Evolutionary conservation across 2,329 filamentous ascomycete genomes (phyloP), one percentile per base, ranked within the genome.

Genomic region (Thelonectria discophora): DNA sequence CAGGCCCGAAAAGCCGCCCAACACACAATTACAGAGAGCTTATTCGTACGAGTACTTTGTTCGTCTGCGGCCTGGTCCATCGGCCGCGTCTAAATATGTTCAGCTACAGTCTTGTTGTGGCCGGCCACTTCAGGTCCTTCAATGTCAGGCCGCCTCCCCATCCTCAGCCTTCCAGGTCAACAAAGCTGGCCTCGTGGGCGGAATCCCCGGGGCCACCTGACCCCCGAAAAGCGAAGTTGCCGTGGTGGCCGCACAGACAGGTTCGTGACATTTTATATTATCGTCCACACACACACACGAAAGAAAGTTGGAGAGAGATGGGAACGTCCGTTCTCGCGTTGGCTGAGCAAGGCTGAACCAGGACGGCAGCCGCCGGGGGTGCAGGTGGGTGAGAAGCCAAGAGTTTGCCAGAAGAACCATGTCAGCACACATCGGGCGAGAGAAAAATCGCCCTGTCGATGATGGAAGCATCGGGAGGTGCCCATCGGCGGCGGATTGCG

Each of bases 61-160:
- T 18, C 47, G 46, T 32, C 58, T 56, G 58, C 58, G 58, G 45
- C 58, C 58, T 15, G 17, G n/a, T 43, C n/a, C 24, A 40, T 52
- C 40, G 58, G 45, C 58, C 54, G 32, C 37, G 21, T 30, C 27
- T 30, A 30, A 30, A 27, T 8, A 37, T 47, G 27, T 60, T 17
- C 39, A 18, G 54, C 39, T 46, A 11, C 18, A 2, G 3, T 15
- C 12, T 15, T 37, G 12, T 37, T 37, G 11, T 47, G 46, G 24
- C 21, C 53, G 52, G 46, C 45, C 50, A n/a, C 37, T 17, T 49
- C 47, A 34, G 8, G 27, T 3, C 17, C 15, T 37, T 17, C 40
- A n/a, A n/a, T 24, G 21, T n/a, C n/a, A n/a, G n/a, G n/a, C n/a
- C n/a, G 17, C 24, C 30, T 39, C 7, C 40, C 34, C 34, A 32